Evolutionary conservation across 2,329 filamentous ascomycete species (phyloP), one percentile per base, ranked within the genome.

Genomic region (Ophiocordyceps polyrhachis-furcata): DNA sequence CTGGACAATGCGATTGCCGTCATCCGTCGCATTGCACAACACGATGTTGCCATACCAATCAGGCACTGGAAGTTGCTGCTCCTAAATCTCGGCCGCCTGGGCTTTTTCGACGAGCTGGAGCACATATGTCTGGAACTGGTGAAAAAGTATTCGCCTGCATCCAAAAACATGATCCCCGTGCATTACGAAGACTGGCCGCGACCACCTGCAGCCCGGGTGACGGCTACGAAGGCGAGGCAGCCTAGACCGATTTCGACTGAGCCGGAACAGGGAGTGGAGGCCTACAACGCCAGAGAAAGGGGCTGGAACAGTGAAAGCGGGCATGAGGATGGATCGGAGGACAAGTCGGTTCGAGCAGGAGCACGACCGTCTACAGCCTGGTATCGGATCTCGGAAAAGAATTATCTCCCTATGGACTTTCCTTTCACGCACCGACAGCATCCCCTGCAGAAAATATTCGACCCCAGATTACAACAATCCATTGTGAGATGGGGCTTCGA

Each of bases 401-500:
- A 49, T 15, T 55, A 49, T 44, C 66, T 59, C 42, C 59, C 55
- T 15, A 55, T 52, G 23, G 70, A 73, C 45, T 54, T 74, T 13
- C 60, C 64, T 1, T 54, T 62, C 21, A 48, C 49, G 11, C 62
- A 66, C 44, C 58, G 56, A 1, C 52, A 61, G 13, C 71, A 75
- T 47, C 71, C 71, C 2, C 46, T 74, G 7, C 62, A 60, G 38
- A 59, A 59, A 35, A 57, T 75, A 19, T 73, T 75, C 48, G 56
- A 62, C 40, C 43, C 48, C 12, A 53, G 52, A 23, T 46, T 72
- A 19, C 57, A 70, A 44, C 55, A 58, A 1, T 53, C 55, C 2
- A 60, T 72, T 15, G 49, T 71, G 9, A 58, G 67, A 32, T 70
- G 65, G 60, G 63, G 65, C 0, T 73, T 73, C 45, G 58, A 66